phyloP scores from a whole-genome alignment of 495 filamentous ascomycete genomes.

The Aspergillus ostianus region DNA sequence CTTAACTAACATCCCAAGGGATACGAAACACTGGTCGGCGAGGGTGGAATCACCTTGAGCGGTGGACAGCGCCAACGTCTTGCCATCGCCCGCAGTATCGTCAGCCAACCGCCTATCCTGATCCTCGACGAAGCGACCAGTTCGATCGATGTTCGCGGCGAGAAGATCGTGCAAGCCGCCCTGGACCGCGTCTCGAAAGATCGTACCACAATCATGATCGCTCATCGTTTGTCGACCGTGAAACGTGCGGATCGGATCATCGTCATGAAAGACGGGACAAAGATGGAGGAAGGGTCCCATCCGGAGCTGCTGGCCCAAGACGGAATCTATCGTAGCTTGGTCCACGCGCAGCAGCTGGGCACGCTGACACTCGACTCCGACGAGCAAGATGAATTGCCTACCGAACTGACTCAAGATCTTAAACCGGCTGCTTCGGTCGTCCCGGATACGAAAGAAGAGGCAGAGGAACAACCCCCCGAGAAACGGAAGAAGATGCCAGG shows the following conservation, averaged over 20 bases:
- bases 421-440: not conserved
- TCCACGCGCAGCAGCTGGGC: constrained; percentile 30
- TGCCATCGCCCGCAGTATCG: constrained; percentile 72
- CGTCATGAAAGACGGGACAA: constrained; percentile 46
- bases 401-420: not conserved
- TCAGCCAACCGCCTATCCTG: constrained; percentile 79
- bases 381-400: not conserved
- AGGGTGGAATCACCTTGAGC: constrained; percentile 34
- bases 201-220: constrained; percentile 48
- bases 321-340: constrained; percentile 48
- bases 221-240: constrained; percentile 59
- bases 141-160: constrained; percentile 48
- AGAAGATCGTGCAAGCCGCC: constrained; percentile 48
- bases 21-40: constrained; percentile 38
- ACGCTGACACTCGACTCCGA: not conserved
- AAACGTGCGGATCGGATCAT: constrained; percentile 51
- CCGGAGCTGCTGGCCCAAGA: constrained; percentile 28
- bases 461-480: not conserved
- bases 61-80: constrained; percentile 59
- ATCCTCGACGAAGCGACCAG: constrained; percentile 57
- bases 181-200: constrained; percentile 38
- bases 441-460: not conserved
- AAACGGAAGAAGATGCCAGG: not conserved
- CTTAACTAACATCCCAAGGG: constrained; percentile 16
- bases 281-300: constrained; percentile 52